Evolutionary conservation across 768 basidiomycete species (phyloP).

Genomic region (Gelatoporia subvermispora): DNA sequence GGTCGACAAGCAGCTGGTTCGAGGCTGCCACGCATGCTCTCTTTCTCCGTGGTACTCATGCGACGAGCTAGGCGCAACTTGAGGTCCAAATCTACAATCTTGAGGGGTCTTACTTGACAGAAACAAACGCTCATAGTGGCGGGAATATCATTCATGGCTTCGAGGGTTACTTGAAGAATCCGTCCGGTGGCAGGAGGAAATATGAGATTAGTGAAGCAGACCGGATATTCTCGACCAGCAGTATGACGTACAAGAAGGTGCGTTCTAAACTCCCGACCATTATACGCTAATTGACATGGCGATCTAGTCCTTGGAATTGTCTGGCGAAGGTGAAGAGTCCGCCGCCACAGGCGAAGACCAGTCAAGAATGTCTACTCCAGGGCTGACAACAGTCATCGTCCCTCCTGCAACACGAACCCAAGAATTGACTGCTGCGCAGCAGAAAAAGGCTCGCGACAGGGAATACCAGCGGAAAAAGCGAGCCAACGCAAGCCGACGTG

Average conservation of each 20-base stretch:
- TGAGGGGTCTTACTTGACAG: constrained; percentile 71
- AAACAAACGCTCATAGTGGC: constrained; percentile 70
- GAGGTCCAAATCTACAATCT: constrained; percentile 77
- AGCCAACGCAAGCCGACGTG: constrained; percentile 55
- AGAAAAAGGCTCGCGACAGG: constrained; percentile 74
- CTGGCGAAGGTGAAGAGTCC: constrained; percentile 64
- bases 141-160: constrained; percentile 89
- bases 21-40: constrained; percentile 17
- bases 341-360: constrained; percentile 62
- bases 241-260: constrained; percentile 72
- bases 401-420: constrained; percentile 67
- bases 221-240: constrained; percentile 79
- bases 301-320: constrained; percentile 65
- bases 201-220: constrained; percentile 76
- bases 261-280: neutral
- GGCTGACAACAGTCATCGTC: constrained; percentile 71
- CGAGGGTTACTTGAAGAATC: constrained; percentile 81
- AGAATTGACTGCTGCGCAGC: constrained; percentile 65
- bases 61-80: constrained; percentile 54
- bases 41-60: neutral
- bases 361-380: constrained; percentile 62
- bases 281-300: neutral
- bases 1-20: constrained; percentile 72
- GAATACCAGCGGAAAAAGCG: constrained; percentile 80
- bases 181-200: constrained; percentile 59